phyloP scores from a whole-genome alignment of 495 filamentous ascomycete genomes.

The Tuber borchii region DNA sequence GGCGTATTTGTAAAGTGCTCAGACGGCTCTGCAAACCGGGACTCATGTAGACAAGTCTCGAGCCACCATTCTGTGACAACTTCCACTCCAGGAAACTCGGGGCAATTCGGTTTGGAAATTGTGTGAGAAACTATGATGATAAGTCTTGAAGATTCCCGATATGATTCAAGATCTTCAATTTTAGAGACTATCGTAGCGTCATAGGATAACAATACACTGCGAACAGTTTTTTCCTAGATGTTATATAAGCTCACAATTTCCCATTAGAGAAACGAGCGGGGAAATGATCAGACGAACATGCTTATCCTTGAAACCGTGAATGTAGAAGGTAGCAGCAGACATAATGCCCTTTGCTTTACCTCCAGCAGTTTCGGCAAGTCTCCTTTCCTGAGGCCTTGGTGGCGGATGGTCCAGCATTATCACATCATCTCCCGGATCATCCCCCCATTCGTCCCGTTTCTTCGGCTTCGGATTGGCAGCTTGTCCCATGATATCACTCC shows the following conservation, averaged over 20 bases:
- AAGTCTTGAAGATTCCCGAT: slow-evolving; percentile 39
- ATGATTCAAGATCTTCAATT: slow-evolving; percentile 44
- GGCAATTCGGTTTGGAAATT: slow-evolving; percentile 44
- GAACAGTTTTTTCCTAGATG: slow-evolving; percentile 40
- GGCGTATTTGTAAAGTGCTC: slow-evolving; percentile 68
- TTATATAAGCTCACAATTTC: slow-evolving; percentile 11
- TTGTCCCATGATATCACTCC: slow-evolving; percentile 74
- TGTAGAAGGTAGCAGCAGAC: slow-evolving; percentile 26
- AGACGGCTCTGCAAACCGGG: slow-evolving; percentile 61
- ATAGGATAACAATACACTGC: slow-evolving; percentile 51
- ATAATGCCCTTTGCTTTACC: slow-evolving; percentile 17
- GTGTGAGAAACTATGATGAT: slow-evolving; percentile 56
- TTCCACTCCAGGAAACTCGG: slow-evolving; percentile 46
- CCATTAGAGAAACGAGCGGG: background rate
- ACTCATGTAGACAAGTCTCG: slow-evolving; percentile 74
- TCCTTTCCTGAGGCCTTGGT: background rate
- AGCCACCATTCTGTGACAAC: slow-evolving; percentile 88
- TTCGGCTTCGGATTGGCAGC: slow-evolving; percentile 42
- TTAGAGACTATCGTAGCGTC: slow-evolving; percentile 49
- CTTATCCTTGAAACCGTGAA: slow-evolving; percentile 31
- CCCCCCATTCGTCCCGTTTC: slow-evolving; percentile 43
- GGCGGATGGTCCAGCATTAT: background rate
- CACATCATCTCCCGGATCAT: slow-evolving; percentile 39
- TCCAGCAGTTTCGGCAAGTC: background rate
- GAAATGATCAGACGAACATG: slow-evolving; percentile 25